These are phyloP conservation scores for Lachnellula arida DNA, from an alignment of 2,329 filamentous ascomycete genomes.

Conservation along the genomic window DNA sequence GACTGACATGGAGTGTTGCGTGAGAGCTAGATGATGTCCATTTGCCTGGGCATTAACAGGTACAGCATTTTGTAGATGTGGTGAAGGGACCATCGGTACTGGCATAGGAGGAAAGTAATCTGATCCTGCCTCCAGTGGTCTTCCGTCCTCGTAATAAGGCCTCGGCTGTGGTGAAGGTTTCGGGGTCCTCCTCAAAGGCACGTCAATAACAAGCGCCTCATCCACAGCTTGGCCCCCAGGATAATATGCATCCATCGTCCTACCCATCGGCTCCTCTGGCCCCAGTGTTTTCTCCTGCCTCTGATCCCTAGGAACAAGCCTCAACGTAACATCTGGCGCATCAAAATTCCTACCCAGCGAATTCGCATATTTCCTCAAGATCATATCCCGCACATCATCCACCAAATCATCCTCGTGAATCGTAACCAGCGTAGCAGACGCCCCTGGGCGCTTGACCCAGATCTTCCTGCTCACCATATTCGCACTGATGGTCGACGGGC, in stretches of 20 bases:
- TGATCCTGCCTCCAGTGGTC: conserved; percentile 63
- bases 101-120: conserved; percentile 82
- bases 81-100: conserved; percentile 30
- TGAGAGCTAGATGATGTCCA: conserved; percentile 21
- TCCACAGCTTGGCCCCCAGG: conserved; percentile 82
- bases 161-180: conserved; percentile 67
- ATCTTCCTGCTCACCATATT: conserved; percentile 71
- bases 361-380: conserved; percentile 90
- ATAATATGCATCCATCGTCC: conserved; percentile 76
- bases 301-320: conserved; percentile 68
- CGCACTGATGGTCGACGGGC: conserved; percentile 27
- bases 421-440: conserved; percentile 80
- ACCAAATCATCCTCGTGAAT: conserved; percentile 86
- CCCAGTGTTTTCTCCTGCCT: conserved; percentile 65
- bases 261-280: conserved; percentile 79
- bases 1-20: conserved; percentile 70
- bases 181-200: conserved; percentile 71
- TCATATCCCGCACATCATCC: conserved; percentile 89
- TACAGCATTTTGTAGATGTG: conserved; percentile 28
- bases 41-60: conserved; percentile 24
- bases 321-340: conserved; percentile 79
- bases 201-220: conserved; percentile 87
- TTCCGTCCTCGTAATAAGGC: conserved; percentile 53
- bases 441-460: conserved; percentile 86
- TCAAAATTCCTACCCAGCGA: conserved; percentile 86